Evolutionary conservation across 257 asterid genomes (phyloP).

Genomic region (Phtheirospermum japonicum): DNA sequence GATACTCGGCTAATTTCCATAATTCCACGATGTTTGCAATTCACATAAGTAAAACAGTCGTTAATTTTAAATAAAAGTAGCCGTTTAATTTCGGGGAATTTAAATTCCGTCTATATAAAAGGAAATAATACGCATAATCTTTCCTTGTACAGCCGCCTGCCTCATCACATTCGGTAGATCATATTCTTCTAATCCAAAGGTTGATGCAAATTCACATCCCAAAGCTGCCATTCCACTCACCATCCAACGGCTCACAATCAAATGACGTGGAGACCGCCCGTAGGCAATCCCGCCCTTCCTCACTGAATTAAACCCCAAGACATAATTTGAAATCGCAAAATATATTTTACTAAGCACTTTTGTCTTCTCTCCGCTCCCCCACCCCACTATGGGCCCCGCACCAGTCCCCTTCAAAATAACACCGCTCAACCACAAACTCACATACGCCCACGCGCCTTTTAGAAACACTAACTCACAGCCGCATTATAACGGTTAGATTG

Average conservation of each 20-base stretch:
- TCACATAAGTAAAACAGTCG: no score
- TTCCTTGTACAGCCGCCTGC: no score
- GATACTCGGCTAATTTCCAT: no score
- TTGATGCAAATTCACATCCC: not conserved
- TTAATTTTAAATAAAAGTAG: conserved; percentile 5
- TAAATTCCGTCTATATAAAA: not conserved
- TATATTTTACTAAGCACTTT: conserved; percentile 20
- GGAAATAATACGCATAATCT: not conserved
- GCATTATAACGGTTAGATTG: not conserved
- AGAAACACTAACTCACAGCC: not conserved
- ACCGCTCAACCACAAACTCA: conserved; percentile 42
- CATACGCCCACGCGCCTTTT: conserved; percentile 23
- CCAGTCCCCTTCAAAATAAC: conserved; percentile 38
- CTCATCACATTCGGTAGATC: not conserved
- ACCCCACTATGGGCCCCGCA: conserved; percentile 30
- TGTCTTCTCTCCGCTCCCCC: conserved; percentile 28
- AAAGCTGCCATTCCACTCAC: not conserved
- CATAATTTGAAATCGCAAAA: conserved; percentile 32
- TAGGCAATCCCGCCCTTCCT: not conserved
- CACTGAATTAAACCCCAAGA: conserved; percentile 11
- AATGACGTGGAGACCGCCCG: not conserved
- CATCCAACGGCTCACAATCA: not conserved
- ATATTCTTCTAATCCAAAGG: not conserved
- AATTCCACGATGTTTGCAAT: no score
- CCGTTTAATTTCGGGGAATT: conserved; percentile 8